Percentiles rank a stretch among this genome's conserved stretches.
phyloP scores from a whole-genome alignment of 352 stramenopile genomes.

The Phytophthora syringae region DNA sequence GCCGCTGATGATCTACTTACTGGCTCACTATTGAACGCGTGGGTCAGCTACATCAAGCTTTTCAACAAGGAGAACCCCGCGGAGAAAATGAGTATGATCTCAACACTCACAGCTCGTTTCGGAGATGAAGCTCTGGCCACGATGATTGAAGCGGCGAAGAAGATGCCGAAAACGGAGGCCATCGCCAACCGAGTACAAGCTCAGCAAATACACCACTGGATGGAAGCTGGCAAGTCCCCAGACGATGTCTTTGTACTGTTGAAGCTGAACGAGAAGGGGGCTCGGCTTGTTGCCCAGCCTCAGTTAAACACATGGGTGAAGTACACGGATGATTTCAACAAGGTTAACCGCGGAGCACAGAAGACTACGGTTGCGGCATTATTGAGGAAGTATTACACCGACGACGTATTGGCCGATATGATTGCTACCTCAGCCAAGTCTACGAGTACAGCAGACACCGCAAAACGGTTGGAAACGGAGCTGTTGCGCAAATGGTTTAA shows the following conservation, averaged over 20 bases:
- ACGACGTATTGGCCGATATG: neutral
- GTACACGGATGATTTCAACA: neutral
- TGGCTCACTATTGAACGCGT: conserved; percentile 6
- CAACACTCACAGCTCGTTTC: conserved; percentile 9
- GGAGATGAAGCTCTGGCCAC: conserved; percentile 14
- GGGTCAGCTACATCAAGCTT: conserved; percentile 19
- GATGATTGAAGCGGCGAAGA: conserved; percentile 19
- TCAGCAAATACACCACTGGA: neutral
- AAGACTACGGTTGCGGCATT: neutral
- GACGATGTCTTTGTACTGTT: neutral
- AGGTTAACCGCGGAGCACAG: neutral
- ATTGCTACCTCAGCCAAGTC: neutral
- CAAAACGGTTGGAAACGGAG: conserved; percentile 14
- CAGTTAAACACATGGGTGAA: neutral
- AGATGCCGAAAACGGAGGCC: neutral
- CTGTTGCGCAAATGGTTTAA: conserved; percentile 16
- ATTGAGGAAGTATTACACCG: neutral
- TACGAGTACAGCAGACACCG: conserved; percentile 2
- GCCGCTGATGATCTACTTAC: conserved; percentile 5
- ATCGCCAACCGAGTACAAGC: neutral
- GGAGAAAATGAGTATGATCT: conserved; percentile 9
- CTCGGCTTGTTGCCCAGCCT: conserved; percentile 4
- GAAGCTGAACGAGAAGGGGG: neutral
- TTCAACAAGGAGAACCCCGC: conserved; percentile 17
- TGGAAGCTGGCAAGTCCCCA: neutral